A percentile compares a stretch with the other conserved stretches of the same genome.
These are phyloP conservation scores for Penicillium brasilianum DNA, from an alignment of 2,329 filamentous ascomycete species.

Conservation along the genomic window DNA sequence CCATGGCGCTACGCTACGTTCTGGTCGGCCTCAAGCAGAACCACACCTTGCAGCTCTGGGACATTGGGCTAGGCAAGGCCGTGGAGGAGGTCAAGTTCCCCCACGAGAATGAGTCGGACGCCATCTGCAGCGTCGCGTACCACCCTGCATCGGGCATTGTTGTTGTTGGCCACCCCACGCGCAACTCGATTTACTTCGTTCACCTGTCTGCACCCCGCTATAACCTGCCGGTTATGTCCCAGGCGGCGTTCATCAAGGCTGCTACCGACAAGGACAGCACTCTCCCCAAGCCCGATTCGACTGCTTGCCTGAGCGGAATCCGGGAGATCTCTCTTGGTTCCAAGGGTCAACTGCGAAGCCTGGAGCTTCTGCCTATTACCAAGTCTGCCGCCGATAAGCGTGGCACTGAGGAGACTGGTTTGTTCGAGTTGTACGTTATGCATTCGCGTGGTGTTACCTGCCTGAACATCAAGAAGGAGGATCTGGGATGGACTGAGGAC, in stretches of 20 bases:
- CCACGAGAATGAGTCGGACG: constrained; percentile 93
- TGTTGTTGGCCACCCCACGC: constrained; percentile 90
- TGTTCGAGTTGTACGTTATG: constrained; percentile 97
- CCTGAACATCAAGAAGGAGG: constrained; percentile 80
- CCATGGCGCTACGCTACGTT: constrained; percentile 88
- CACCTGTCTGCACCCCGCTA: constrained; percentile 95
- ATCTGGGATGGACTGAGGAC: constrained; percentile 89
- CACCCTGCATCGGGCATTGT: constrained; percentile 92
- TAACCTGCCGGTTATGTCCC: constrained; percentile 76
- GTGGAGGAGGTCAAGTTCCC: constrained; percentile 97
- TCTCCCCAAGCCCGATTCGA: constrained; percentile 86
- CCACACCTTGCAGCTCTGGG: constrained; percentile 97
- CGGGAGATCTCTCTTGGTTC: constrained; percentile 91
- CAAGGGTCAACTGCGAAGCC: constrained; percentile 83
- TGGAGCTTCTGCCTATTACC: constrained; percentile 80
- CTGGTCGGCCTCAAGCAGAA: constrained; percentile 99
- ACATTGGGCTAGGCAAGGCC: constrained; percentile 90
- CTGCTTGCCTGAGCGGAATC: constrained; percentile 95
- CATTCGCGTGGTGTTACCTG: constrained; percentile 97
- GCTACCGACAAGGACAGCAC: constrained; percentile 73
- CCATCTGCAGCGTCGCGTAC: constrained; percentile 96
- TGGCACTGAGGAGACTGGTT: constrained; percentile 68
- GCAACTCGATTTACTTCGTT: constrained; percentile 97
- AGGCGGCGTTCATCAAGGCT: constrained; percentile 84
- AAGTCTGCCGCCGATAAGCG: constrained; percentile 57